Evolutionary conservation across 805 yeast species (phyloP).

Genomic region (Kodamaea neixiangensis): DNA sequence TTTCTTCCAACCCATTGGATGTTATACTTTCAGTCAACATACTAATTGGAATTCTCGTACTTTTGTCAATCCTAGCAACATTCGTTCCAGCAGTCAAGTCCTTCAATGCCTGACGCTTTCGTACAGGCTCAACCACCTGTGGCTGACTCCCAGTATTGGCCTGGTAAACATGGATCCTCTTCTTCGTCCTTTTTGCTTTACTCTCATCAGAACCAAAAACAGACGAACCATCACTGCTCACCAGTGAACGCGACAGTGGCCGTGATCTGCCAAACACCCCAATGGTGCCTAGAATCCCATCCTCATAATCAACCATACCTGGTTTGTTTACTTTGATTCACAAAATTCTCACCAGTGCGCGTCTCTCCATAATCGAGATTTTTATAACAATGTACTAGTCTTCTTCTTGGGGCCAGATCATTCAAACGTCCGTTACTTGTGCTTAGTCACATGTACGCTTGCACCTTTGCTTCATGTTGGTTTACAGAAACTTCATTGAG

Average conservation of each 20-base stretch:
- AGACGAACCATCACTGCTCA: neutral
- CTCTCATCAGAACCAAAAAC: neutral
- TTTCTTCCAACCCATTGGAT: neutral
- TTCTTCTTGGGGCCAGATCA: conserved; percentile 2
- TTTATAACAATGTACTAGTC: neutral
- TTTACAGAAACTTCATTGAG: neutral
- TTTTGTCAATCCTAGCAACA: neutral
- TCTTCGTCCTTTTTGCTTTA: conserved; percentile 1
- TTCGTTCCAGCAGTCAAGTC: neutral
- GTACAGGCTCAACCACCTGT: neutral
- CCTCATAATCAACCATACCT: conserved; percentile 2
- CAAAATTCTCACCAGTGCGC: neutral
- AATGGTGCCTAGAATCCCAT: conserved; percentile 10
- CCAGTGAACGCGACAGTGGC: neutral
- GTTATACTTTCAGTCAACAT: neutral
- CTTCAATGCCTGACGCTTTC: neutral
- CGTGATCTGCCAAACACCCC: neutral
- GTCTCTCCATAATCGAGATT: neutral
- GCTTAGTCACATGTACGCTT: neutral
- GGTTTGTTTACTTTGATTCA: neutral
- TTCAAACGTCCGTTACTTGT: conserved; percentile 3
- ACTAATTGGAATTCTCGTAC: neutral
- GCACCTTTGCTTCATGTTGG: neutral
- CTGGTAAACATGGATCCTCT: conserved; percentile 9
- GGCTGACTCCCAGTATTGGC: neutral